Evolutionary conservation across 2,329 filamentous ascomycete species (phyloP).

Genomic region (Exophiala aquamarina): DNA sequence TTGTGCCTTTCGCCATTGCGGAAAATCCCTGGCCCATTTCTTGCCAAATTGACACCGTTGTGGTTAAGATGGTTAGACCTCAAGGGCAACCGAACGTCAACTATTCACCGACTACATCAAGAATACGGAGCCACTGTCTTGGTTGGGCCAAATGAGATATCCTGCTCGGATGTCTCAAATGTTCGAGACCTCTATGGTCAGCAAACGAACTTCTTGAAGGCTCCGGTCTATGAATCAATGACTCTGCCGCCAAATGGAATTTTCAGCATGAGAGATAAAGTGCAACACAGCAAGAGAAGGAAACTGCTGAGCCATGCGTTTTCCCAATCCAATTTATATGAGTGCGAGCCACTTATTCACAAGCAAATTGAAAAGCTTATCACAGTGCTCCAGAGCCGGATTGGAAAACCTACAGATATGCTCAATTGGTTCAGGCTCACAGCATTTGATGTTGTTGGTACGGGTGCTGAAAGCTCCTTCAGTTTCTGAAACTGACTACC

Average conservation of each 20-base stretch:
- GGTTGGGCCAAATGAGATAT: conserved; percentile 65
- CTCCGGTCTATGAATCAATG: conserved; percentile 3
- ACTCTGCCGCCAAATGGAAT: conserved; percentile 1
- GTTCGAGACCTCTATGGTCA: conserved; percentile 60
- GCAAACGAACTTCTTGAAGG: conserved; percentile 2
- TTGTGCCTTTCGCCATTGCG: background rate
- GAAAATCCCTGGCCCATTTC: conserved; percentile 1
- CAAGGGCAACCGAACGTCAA: background rate
- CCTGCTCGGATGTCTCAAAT: conserved; percentile 62
- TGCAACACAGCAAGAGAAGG: conserved; percentile 37
- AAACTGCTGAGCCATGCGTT: conserved; percentile 36
- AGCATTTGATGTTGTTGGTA: conserved; percentile 18
- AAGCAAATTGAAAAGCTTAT: conserved; percentile 32
- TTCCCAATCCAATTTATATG: conserved; percentile 32
- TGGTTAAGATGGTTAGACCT: background rate
- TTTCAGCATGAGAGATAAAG: conserved; percentile 29
- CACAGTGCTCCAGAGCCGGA: background rate
- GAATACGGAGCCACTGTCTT: conserved; percentile 1
- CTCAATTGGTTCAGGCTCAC: conserved; percentile 11
- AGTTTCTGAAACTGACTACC: background rate
- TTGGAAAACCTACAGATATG: conserved; percentile 21
- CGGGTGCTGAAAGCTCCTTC: background rate
- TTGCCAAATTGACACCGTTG: background rate
- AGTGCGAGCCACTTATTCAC: conserved; percentile 39
- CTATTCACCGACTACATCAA: background rate